Percentiles rank a stretch among this genome's conserved stretches.
Conservation (phyloP, 1,139 yeast genomes). For the Hyphopichia pseudoburtonii region DNA sequence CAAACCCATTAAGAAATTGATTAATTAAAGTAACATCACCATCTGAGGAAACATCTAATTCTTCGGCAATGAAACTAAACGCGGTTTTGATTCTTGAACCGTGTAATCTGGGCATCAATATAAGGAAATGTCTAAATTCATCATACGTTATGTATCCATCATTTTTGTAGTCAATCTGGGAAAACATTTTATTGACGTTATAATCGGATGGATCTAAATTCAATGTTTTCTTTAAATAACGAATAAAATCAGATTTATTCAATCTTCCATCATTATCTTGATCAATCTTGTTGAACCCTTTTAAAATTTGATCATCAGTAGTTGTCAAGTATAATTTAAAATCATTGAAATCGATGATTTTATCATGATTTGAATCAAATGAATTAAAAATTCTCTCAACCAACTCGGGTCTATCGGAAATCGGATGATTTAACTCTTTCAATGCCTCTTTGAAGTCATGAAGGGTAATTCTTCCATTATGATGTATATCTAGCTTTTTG, state of each 20-base stretch:
- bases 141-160: constrained; percentile 78
- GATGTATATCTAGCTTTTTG: constrained; percentile 50
- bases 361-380: constrained; percentile 59
- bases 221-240: constrained; percentile 56
- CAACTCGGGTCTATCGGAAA: constrained; percentile 63
- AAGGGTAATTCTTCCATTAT: constrained; percentile 57
- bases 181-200: constrained; percentile 59
- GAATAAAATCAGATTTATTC: constrained; percentile 62
- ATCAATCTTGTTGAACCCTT: constrained; percentile 72
- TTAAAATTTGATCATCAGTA: constrained; percentile 69
- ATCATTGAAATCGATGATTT: constrained; percentile 57
- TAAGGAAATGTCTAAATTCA: constrained; percentile 79
- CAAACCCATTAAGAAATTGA: constrained; percentile 80
- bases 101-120: constrained; percentile 75
- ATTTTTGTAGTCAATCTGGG: constrained; percentile 56
- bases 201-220: constrained; percentile 53
- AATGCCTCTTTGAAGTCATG: constrained; percentile 58
- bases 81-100: constrained; percentile 80
- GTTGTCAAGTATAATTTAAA: constrained; percentile 58
- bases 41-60: constrained; percentile 77
- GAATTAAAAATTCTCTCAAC: constrained; percentile 54
- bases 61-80: constrained; percentile 76
- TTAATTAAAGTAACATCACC: constrained; percentile 86
- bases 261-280: constrained; percentile 74
- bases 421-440: constrained; percentile 58